phyloP scores from a whole-genome alignment of 108 stramenopile species.

The Schizochytrium sp. region DNA sequence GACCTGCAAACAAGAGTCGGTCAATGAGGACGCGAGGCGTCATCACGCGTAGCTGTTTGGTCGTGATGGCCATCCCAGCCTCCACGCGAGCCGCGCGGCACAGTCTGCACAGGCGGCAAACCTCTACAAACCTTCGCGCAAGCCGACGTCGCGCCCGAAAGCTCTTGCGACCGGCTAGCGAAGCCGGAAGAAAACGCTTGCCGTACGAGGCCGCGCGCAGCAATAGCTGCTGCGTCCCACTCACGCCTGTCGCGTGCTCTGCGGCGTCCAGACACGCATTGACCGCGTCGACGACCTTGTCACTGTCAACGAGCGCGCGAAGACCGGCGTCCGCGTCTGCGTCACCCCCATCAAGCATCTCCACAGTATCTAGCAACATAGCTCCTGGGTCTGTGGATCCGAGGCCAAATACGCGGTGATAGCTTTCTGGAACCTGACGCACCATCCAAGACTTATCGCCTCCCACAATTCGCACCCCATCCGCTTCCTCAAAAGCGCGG shows the following conservation, averaged over 20 bases:
- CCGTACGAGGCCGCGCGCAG: slow-evolving; percentile 7
- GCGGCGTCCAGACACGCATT: not conserved
- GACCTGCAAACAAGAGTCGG: not conserved
- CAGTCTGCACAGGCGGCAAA: not conserved
- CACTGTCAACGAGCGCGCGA: not conserved
- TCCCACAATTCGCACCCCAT: not conserved
- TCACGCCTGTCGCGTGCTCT: not conserved
- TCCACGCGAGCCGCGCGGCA: not conserved
- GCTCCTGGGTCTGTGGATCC: slow-evolving; percentile 9
- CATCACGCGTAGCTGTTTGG: not conserved
- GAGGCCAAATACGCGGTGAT: not conserved
- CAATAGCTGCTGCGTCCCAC: not conserved
- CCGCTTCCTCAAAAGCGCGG: not conserved
- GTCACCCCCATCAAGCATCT: not conserved
- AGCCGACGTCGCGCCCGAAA: not conserved
- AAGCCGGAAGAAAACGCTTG: not conserved
- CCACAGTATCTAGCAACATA: not conserved
- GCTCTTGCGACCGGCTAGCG: not conserved
- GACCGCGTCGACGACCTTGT: not conserved
- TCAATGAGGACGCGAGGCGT: not conserved
- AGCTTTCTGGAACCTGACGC: not conserved
- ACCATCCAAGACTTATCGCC: not conserved
- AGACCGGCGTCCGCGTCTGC: slow-evolving; percentile 6
- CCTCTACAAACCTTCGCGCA: not conserved
- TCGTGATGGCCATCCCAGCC: not conserved